Base-by-base conservation (phyloP, 305 asterid genomes). In the Rubia peregrina region DNA sequence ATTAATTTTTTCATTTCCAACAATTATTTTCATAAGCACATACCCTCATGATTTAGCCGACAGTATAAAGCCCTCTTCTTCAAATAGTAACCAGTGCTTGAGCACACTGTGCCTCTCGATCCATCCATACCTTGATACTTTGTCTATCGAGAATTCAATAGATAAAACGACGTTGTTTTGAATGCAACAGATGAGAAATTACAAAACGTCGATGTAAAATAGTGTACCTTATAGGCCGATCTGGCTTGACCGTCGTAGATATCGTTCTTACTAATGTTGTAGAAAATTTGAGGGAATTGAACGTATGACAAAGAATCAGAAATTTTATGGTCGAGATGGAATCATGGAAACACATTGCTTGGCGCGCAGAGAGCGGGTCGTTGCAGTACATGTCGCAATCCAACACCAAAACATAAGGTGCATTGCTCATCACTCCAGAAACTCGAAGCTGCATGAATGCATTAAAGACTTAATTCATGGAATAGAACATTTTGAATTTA, bases 91-190 rank as follows among this genome's bases (percentile, higher is more conserved):
- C 97, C 95, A 0, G 96, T 88, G n/a, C 96, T 96, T 2, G 97
- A 59, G 43, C 96, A 91, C 40, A 83, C 82, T 0, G 92, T 76
- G 67, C 97, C 96, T 4, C 86, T 79, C 71, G 76, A 21, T 41
- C 97, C 97, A 73, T 91, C 97, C 97, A 91, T 91, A 30, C 97
- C 97, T 87, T 89, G 96, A 73, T 85, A 89, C 79, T 87, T 89
- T 0, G 91, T 89, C 97, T 91, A 70, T 8, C 12, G 33, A 6
- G 14, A 1, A 8, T 4, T n/a, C 62, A 21, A 68, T 73, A 49
- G 0, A 16, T 16, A 16, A 16, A 49, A 48, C 17, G 53, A 46
- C 8, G 0, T 49, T 49, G 0, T 49, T 14, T 55, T 64, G 71
- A 51, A 6, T 22, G 55, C 7, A 19, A 65, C 0, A 59, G 10